Evolutionary conservation across 1,284 basidiomycete species (phyloP).

Genomic region (Leucoagaricus sp.): DNA sequence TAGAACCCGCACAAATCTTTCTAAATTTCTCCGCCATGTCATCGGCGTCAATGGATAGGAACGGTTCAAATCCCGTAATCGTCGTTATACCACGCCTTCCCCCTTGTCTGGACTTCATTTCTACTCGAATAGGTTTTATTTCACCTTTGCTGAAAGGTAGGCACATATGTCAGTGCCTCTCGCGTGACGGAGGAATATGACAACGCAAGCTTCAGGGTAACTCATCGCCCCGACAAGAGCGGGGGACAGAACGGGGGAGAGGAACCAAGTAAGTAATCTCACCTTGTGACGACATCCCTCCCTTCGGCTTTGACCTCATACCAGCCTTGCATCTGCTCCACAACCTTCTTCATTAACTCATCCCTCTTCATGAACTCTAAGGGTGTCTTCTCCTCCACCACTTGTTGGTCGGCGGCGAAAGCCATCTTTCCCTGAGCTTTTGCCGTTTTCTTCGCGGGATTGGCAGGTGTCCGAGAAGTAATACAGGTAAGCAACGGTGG

Average conservation of each 20-base stretch:
- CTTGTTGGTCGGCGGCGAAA: constrained; percentile 23
- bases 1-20: constrained; percentile 75
- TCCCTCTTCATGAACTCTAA: constrained; percentile 69
- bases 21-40: constrained; percentile 80
- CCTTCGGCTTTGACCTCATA: constrained; percentile 57
- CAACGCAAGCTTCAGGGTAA: no score
- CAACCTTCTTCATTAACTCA: constrained; percentile 57
- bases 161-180: background rate
- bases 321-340: constrained; percentile 74
- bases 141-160: constrained; percentile 65
- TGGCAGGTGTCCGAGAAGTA: constrained; percentile 43
- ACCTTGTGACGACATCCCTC: constrained; percentile 58
- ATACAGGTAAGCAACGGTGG: constrained; percentile 50
- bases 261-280: constrained; percentile 22
- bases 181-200: background rate
- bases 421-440: constrained; percentile 18
- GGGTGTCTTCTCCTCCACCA: constrained; percentile 19
- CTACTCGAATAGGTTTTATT: constrained; percentile 68
- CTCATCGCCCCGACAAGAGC: no score
- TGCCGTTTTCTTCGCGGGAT: constrained; percentile 25
- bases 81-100: constrained; percentile 79
- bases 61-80: constrained; percentile 78
- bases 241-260: background rate
- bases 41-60: constrained; percentile 61
- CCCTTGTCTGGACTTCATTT: constrained; percentile 45